Base-by-base conservation (phyloP, 352 stramenopile species). In the Vaucheria bursata region DNA sequence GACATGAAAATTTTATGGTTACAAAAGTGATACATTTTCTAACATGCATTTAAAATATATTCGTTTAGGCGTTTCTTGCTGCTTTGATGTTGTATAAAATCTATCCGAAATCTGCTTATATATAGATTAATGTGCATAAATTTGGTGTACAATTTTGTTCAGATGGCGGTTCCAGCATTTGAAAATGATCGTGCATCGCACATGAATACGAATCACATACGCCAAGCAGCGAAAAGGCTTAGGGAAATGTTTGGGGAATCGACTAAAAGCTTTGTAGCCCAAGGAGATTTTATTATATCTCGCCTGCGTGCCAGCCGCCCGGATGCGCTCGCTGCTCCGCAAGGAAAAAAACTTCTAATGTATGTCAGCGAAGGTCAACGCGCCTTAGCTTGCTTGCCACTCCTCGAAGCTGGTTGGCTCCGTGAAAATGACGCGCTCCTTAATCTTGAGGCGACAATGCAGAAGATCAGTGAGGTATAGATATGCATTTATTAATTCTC, bases 181-280 rank as follows among this genome's bases (percentile, higher is more conserved):
- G n/a, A n/a, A n/a, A n/a, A n/a, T n/a, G n/a, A n/a, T n/a, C n/a
- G n/a, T n/a, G n/a, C n/a, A n/a, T n/a, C n/a, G n/a, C n/a, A n/a
- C n/a, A n/a, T n/a, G n/a, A n/a, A n/a, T n/a, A n/a, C 45, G 45
- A 59, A 59, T 25, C 12, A 59, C 45, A 59, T 59, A 12, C 45
- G 45, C 12, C 45, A 18, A 18, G 45, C 45, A 59, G 45, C 45
- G 25, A 12, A 25, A 12, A 18, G 45, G 12, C 45, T 59, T 25
- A 59, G 45, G 45, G 45, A 59, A 59, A 59, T 18, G 45, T 59
- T 59, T 59, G 45, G 45, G 45, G 45, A 59, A 25, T n/a, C n/a
- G n/a, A n/a, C n/a, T n/a, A 69, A 69, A 29, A 38, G 29, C 59
- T 69, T 69, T 69, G 59, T 69, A 34, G 59, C 59, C 4, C 59